Evolutionary conservation across 2,329 filamentous ascomycete genomes (phyloP), one percentile per base, ranked within the genome.

Genomic region (Diaporthe vexans): DNA sequence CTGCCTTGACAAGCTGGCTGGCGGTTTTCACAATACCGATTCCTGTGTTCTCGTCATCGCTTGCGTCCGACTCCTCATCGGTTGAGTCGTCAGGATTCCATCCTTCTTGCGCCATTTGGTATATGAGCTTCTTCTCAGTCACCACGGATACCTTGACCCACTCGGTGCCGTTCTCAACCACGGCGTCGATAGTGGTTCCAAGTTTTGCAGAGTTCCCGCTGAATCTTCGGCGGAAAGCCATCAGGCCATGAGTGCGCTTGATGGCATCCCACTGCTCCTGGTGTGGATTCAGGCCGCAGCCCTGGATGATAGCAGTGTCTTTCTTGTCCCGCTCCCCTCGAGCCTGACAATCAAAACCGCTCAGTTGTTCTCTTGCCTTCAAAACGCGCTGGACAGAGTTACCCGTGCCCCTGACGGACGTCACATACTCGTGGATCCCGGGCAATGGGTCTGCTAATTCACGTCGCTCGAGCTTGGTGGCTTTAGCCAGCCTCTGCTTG

Each of bases 71-170:
- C 15, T 73, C 74, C 15, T 72, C 74, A 35, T 74, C 74, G 6
- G 71, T 73, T 3, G 75, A 76, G 57, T 76, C 75, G 21, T 76
- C 75, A 11, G 74, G 75, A 59, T 76, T 74, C 75, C 75, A 76
- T 24, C 75, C 75, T 40, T 76, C 74, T 33, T 76, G 71, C 13
- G 75, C 75, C 74, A 76, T 75, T 29, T 76, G 74, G 29, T 72
- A 72, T 24, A 74, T 54, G 21, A 76, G 69, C 37, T 76, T 76
- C 67, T 72, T 73, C 46, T 76, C 68, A 1, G 74, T 76, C 21
- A 76, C 35, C 8, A 75, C 69, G 29, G 59, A 76, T 9, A 76
- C 72, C 29, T 74, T 75, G 40, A 76, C 43, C 75, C 75, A 76
- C 51, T 76, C 75, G 15, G 51, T 70, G 5, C 75, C 75, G 26